Percentiles rank a stretch among this genome's conserved stretches.
Evolutionary conservation across 1,284 basidiomycete species (phyloP).

Genomic region (Cryptococcus sp.): DNA sequence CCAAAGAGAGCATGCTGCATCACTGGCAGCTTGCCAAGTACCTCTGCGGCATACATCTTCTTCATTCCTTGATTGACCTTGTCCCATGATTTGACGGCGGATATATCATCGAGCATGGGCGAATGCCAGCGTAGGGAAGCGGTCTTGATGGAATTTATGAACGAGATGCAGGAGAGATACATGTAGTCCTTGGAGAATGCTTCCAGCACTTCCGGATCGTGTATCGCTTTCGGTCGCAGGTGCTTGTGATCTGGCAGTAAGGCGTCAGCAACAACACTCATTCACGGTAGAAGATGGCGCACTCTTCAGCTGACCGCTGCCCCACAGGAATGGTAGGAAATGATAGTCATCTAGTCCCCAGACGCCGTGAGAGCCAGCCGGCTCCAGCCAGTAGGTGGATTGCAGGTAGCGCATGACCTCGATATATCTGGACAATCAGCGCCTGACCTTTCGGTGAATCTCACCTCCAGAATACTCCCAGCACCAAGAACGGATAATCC

Average conservation of each 20-base stretch:
- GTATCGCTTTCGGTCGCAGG: conserved; percentile 88
- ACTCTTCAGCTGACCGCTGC: conserved; percentile 73
- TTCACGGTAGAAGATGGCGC: conserved; percentile 21
- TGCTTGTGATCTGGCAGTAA: conserved; percentile 72
- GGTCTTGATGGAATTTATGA: conserved; percentile 97
- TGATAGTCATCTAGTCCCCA: conserved; percentile 99
- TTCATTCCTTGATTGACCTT: conserved; percentile 98
- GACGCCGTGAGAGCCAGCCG: conserved; percentile 95
- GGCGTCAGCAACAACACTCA: conserved; percentile 7
- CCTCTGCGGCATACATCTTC: conserved; percentile 97
- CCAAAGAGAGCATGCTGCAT: conserved; percentile 97
- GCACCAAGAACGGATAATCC: conserved; percentile 78
- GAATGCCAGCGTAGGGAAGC: conserved; percentile 97
- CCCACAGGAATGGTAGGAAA: conserved; percentile 92
- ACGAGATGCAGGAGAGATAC: conserved; percentile 94
- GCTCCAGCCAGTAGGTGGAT: conserved; percentile 95
- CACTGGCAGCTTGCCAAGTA: conserved; percentile 91
- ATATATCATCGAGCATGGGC: conserved; percentile 98
- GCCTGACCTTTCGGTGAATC: conserved; percentile 14
- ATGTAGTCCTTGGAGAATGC: conserved; percentile 92
- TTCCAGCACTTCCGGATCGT: conserved; percentile 88
- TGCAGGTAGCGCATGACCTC: conserved; percentile 87
- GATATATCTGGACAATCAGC: conserved; percentile 67
- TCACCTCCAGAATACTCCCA: conserved; percentile 87
- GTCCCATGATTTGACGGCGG: conserved; percentile 93